A percentile compares a stretch with the other conserved stretches of the same genome.
phyloP scores from a whole-genome alignment of 2,329 filamentous ascomycete genomes.

The Monilinia fructicola region DNA sequence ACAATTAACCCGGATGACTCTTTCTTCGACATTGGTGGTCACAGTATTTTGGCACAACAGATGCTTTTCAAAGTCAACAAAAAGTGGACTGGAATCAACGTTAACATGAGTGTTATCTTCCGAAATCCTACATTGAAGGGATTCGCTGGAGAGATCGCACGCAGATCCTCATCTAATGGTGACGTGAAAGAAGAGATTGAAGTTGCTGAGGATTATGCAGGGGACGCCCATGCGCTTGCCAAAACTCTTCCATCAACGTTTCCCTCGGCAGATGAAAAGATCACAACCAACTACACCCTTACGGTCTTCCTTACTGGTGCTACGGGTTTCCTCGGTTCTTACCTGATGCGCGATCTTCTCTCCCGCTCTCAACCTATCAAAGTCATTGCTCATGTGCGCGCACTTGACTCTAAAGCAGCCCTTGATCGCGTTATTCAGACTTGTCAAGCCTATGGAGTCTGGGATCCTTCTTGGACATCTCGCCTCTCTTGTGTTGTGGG shows the following conservation, averaged over 20 bases:
- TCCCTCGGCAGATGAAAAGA: conserved; percentile 40
- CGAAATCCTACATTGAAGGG: conserved; percentile 59
- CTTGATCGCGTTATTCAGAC: conserved; percentile 65
- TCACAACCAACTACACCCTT: conserved; percentile 40
- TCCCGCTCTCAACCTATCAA: conserved; percentile 56
- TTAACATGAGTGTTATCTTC: conserved; percentile 71
- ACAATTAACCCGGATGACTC: conserved; percentile 61
- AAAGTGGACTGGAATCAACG: conserved; percentile 60
- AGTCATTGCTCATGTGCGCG: conserved; percentile 75
- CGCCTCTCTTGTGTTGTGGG: conserved; percentile 70
- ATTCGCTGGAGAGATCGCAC: conserved; percentile 54
- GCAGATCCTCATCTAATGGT: conserved; percentile 37
- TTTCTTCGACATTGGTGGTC: conserved; percentile 80
- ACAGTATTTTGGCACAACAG: conserved; percentile 78
- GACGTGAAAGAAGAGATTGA: conserved; percentile 42
- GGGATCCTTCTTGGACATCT: conserved; percentile 65
- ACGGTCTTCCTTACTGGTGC: conserved; percentile 84
- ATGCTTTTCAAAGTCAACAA: conserved; percentile 70
- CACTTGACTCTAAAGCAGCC: conserved; percentile 59
- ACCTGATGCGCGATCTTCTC: conserved; percentile 74
- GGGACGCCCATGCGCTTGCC: conserved; percentile 44
- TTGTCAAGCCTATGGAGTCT: conserved; percentile 75
- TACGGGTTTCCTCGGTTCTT: conserved; percentile 85
- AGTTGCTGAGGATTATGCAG: conserved; percentile 50
- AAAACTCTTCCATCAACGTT: conserved; percentile 44